Percentiles rank a stretch among this genome's conserved stretches.
Conservation (phyloP, 1,139 yeast species). For the Suhomyces bolitotheri region DNA sequence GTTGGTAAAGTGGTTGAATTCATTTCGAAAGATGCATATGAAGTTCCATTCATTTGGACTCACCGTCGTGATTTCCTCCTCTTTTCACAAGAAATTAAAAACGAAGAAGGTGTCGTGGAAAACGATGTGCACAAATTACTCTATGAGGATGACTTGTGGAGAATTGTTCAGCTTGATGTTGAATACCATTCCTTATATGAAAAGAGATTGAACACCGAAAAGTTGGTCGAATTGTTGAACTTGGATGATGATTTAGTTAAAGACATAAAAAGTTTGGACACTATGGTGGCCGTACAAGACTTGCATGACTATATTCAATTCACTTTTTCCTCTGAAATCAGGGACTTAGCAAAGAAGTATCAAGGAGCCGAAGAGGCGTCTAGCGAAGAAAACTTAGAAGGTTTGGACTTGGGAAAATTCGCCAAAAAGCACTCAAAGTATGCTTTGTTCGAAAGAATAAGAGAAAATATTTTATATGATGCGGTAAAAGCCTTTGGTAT, state of each 20-base stretch:
- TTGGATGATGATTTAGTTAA: slow-evolving; percentile 59
- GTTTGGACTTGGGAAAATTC: slow-evolving; percentile 15
- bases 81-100: slow-evolving; percentile 53
- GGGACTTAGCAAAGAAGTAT: slow-evolving; percentile 38
- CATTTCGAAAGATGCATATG: slow-evolving; percentile 74
- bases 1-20: slow-evolving; percentile 79
- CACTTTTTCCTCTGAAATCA: slow-evolving; percentile 72
- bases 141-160: slow-evolving; percentile 89
- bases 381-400: slow-evolving; percentile 14
- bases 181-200: slow-evolving; percentile 86
- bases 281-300: slow-evolving; percentile 84
- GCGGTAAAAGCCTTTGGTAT: slow-evolving; percentile 77
- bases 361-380: slow-evolving; percentile 20
- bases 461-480: slow-evolving; percentile 63
- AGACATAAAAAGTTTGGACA: slow-evolving; percentile 57
- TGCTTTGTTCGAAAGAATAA: slow-evolving; percentile 74
- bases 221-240: slow-evolving; percentile 55
- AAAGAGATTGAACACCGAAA: slow-evolving; percentile 65
- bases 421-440: slow-evolving; percentile 70
- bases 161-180: slow-evolving; percentile 79
- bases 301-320: slow-evolving; percentile 81
- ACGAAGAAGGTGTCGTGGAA: slow-evolving; percentile 44
- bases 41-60: slow-evolving; percentile 96
- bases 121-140: slow-evolving; percentile 55
- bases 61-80: slow-evolving; percentile 88